phyloP scores from a whole-genome alignment of 306 rosid genomes.

The Casuarina glauca region DNA sequence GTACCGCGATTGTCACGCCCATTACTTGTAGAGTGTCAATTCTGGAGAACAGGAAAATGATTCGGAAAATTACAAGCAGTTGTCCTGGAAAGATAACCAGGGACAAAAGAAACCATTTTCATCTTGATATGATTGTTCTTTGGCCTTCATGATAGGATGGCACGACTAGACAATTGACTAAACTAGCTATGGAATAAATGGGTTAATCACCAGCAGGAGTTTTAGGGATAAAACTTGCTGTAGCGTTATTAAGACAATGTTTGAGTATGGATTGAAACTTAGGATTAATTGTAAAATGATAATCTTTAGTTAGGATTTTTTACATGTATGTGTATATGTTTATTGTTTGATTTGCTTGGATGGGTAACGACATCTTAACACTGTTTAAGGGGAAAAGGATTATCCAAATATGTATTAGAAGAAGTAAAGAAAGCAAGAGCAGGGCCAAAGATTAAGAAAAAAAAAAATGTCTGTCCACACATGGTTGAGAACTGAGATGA shows the following conservation, averaged over 20 bases:
- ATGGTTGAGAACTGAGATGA: conserved; percentile 26
- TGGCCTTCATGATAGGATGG: neutral
- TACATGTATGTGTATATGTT: no score
- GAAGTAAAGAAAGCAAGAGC: neutral
- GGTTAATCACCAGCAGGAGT: no score
- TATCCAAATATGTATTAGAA: no score
- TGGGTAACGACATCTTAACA: no score
- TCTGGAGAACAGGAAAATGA: neutral
- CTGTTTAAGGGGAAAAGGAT: no score
- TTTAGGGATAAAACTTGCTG: no score
- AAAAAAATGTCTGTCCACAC: neutral
- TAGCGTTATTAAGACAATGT: no score
- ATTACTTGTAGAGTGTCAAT: neutral
- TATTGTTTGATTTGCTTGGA: no score
- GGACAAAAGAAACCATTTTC: neutral
- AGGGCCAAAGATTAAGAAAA: neutral
- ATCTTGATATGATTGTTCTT: neutral
- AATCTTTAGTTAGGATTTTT: no score
- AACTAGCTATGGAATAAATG: neutral
- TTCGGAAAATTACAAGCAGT: neutral
- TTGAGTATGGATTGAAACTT: no score
- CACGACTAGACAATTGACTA: neutral
- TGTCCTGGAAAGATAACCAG: neutral
- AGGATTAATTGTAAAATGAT: no score
- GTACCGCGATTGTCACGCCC: neutral